Evolutionary conservation across 257 asterid species (phyloP), one percentile per base, ranked within the genome.

Genomic region (Eucommia ulmoides): DNA sequence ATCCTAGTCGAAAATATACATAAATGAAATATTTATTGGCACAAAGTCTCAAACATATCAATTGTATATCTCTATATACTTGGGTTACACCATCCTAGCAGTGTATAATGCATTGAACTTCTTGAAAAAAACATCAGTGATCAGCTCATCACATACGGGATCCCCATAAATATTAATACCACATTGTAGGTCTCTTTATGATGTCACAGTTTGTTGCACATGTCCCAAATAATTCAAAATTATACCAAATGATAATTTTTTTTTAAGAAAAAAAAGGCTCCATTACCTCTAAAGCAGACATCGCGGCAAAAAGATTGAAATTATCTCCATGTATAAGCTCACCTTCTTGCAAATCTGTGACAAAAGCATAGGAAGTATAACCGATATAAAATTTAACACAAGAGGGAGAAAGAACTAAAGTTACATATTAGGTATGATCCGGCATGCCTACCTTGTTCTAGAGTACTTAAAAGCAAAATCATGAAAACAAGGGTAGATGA

Each of bases 211-310:
- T n/a, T n/a, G n/a, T n/a, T n/a, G n/a, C n/a, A n/a, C n/a, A n/a
- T n/a, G n/a, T n/a, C n/a, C n/a, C n/a, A n/a, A n/a, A n/a, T n/a
- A n/a, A n/a, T n/a, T n/a, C n/a, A n/a, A n/a, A n/a, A n/a, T n/a
- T n/a, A n/a, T n/a, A n/a, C n/a, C n/a, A n/a, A n/a, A n/a, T n/a
- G n/a, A n/a, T n/a, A n/a, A n/a, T n/a, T n/a, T n/a, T n/a, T n/a
- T n/a, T n/a, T n/a, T n/a, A n/a, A n/a, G n/a, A n/a, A n/a, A n/a
- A n/a, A n/a, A n/a, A n/a, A n/a, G n/a, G n/a, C n/a, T n/a, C n/a
- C 41, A 61, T 74, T 80, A 91, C 99, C 99, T 91, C 98, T 70
- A 91, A 76, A 17, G 98, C 96, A 45, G 98, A 86, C 98, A 91
- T 86, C 73, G 99, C 99, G 1, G 99, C 96, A 65, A 83, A 86